Evolutionary conservation across 2,329 filamentous ascomycete genomes (phyloP), one percentile per base, ranked within the genome.

Genomic region (Monilinia fructicola): DNA sequence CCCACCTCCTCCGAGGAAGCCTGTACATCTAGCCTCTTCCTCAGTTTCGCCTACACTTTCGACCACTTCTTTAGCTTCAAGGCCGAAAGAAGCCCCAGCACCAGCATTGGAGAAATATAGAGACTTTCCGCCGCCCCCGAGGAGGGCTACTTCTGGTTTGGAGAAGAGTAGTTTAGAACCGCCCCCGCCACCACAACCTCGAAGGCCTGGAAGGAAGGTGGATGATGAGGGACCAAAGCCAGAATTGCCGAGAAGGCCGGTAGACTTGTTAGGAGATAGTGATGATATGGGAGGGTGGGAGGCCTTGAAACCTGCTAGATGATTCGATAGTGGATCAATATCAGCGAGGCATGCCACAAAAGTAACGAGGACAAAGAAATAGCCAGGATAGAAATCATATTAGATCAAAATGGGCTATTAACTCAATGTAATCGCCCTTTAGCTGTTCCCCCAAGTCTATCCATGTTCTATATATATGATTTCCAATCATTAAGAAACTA

Each of bases 1-100:
- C 4, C 67, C 74, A n/a, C 76, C 76, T 40, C 76, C 23, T 12
- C 64, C 75, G 1, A 68, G 70, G 35, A 77, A 77, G 66, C 76
- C 76, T 21, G 60, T 74, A 9, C 74, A 77, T 66, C 71, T 77
- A 18, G 72, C 71, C 38, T 68, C 70, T 7, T 70, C 71, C 16
- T 50, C 58, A 11, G 58, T 61, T 38, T 61, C 58, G 21, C 69
- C 71, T 6, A 67, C 71, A 21, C 12, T 71, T 10, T 71, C 73
- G 9, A 65, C 55, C 5, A 40, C 66, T 40, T 71, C 71, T 6
- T 67, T 70, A 12, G 46, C 69, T 28, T 54, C 69, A 31, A 67
- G 64, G 12, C 52, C 71, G 12, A 64, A 40, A 52, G 61, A 64
- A 44, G 44, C 52, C 14, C 31, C 64, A 3, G 70, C 68, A 42